Conservation (phyloP, 192 early-diverging fungal species). For the Podila epicladia region DNA sequence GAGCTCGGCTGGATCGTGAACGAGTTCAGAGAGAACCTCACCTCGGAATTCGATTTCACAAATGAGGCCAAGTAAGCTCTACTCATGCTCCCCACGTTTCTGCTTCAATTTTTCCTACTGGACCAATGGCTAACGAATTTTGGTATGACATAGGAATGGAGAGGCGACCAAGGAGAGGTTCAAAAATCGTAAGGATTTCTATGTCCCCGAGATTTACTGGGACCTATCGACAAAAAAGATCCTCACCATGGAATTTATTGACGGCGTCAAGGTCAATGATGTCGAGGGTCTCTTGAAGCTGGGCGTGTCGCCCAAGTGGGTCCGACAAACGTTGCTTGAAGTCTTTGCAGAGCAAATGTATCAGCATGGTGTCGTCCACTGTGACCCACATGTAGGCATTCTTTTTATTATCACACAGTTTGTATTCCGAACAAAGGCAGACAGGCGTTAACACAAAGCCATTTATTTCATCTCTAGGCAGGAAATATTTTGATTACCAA, state of each 20-base stretch:
- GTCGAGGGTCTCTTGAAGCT: conserved; percentile 51
- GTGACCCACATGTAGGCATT: conserved; percentile 53
- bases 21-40: conserved; percentile 57
- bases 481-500: conserved; percentile 48
- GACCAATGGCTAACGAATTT: too few relatives aligned
- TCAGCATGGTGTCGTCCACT: conserved; percentile 55
- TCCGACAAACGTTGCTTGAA: conserved; percentile 50
- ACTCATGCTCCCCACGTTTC: not conserved
- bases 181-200: conserved; percentile 50
- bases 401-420: not conserved
- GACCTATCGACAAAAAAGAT: conserved; percentile 54
- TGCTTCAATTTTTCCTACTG: too few relatives aligned
- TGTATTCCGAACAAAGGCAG: too few relatives aligned
- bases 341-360: conserved; percentile 65
- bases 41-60: conserved; percentile 59
- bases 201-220: conserved; percentile 59
- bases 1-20: conserved; percentile 59
- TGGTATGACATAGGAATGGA: conserved; percentile 36
- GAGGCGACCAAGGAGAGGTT: conserved; percentile 58
- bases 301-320: conserved; percentile 55
- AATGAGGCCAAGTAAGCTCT: conserved; percentile 45
- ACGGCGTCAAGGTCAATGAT: conserved; percentile 61
- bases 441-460: too few relatives aligned
- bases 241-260: conserved; percentile 63
- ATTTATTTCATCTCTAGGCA: conserved; percentile 8